phyloP scores from a whole-genome alignment of 768 basidiomycete genomes.

The Pulveroboletus ravenelii region DNA sequence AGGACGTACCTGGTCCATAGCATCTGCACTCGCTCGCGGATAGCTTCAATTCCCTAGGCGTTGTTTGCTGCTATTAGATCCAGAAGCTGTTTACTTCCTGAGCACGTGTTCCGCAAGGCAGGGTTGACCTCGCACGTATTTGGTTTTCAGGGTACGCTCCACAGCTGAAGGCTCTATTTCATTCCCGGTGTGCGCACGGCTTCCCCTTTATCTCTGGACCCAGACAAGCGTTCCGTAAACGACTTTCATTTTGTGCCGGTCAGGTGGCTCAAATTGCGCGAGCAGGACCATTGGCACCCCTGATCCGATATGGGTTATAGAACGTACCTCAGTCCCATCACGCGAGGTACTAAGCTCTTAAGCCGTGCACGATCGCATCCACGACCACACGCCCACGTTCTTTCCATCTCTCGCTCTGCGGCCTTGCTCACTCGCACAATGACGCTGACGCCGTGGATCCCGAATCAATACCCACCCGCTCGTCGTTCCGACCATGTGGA shows the following conservation, averaged over 20 bases:
- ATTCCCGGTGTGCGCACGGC: neutral
- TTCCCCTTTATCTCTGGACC: conserved; percentile 4
- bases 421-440: conserved; percentile 24
- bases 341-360: conserved; percentile 20
- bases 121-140: neutral
- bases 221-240: neutral
- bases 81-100: conserved; percentile 18
- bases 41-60: neutral
- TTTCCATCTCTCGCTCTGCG: neutral
- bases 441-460: conserved; percentile 46
- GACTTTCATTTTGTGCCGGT: conserved; percentile 2
- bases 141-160: neutral
- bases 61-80: conserved; percentile 30
- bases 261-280: conserved; percentile 13
- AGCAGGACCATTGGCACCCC: conserved; percentile 31
- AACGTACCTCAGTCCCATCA: conserved; percentile 17
- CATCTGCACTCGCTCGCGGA: neutral
- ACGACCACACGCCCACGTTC: conserved; percentile 2
- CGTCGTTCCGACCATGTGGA: conserved; percentile 66
- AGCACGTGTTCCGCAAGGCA: neutral
- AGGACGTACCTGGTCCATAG: conserved; percentile 28
- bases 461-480: conserved; percentile 58
- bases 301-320: conserved; percentile 25
- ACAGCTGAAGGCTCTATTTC: neutral
- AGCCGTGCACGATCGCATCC: conserved; percentile 11